Evolutionary conservation across 257 asterid genomes (phyloP).

Genomic region (Salvia splendens): DNA sequence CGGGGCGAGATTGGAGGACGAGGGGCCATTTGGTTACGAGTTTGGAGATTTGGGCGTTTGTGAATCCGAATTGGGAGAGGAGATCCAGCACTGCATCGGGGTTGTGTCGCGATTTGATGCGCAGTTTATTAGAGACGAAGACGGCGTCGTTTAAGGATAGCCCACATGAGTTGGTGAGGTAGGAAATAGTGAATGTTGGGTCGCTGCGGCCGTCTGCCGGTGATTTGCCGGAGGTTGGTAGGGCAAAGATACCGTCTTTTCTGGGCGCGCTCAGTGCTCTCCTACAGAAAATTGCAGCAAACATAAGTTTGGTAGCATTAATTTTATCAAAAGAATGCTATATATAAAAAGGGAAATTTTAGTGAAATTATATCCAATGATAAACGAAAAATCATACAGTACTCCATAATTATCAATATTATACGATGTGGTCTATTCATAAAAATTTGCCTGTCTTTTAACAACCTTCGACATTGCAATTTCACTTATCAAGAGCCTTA

Average conservation of each 20-base stretch:
- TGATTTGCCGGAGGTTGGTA: not conserved
- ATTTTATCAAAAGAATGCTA: too few species aligned
- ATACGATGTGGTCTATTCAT: too few species aligned
- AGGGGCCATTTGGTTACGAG: conserved; percentile 8
- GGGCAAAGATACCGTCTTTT: not conserved
- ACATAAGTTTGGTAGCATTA: not conserved
- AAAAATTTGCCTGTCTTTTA: too few species aligned
- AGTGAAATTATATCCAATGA: too few species aligned
- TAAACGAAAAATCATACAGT: too few species aligned
- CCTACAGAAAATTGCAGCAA: conserved; percentile 5
- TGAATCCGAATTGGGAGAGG: conserved; percentile 30
- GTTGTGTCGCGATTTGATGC: conserved; percentile 23
- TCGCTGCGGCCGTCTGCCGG: not conserved
- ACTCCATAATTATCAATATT: too few species aligned
- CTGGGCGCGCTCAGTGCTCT: not conserved
- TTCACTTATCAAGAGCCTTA: too few species aligned
- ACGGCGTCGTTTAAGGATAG: conserved; percentile 24
- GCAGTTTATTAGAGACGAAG: conserved; percentile 13
- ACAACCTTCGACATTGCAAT: too few species aligned
- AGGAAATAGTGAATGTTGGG: conserved; percentile 19
- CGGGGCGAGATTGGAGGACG: conserved; percentile 9
- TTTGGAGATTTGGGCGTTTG: conserved; percentile 18
- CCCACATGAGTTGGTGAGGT: conserved; percentile 33
- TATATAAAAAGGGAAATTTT: too few species aligned
- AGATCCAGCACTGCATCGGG: conserved; percentile 31